A percentile compares a stretch with the other conserved stretches of the same genome.
phyloP scores from a whole-genome alignment of 345 rosid genomes.

The Mercurialis annua region DNA sequence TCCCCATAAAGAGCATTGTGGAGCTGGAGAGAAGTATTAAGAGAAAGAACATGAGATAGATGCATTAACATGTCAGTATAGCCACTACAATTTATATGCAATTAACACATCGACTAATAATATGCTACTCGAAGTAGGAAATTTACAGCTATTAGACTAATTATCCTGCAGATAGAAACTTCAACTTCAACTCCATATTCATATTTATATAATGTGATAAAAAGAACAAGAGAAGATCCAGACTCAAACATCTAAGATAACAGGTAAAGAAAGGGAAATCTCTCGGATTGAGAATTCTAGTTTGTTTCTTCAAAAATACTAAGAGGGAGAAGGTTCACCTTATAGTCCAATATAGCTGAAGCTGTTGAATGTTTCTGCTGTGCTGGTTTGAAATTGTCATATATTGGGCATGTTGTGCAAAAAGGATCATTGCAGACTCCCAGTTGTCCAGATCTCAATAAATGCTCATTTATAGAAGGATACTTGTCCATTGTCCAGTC shows the following conservation, averaged over 20 bases:
- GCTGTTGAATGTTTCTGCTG: slow-evolving; percentile 35
- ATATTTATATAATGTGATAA: neutral
- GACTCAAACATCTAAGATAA: neutral
- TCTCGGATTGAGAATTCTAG: neutral
- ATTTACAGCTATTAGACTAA: neutral
- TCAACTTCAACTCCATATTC: neutral
- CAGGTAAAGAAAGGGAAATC: neutral
- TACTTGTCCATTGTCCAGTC: slow-evolving; percentile 36
- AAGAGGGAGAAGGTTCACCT: slow-evolving; percentile 24
- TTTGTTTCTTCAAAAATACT: neutral
- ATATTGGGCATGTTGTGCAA: slow-evolving; percentile 83
- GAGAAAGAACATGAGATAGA: neutral
- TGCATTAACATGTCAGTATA: slow-evolving; percentile 7
- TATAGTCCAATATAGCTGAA: slow-evolving; percentile 52
- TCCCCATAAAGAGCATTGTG: slow-evolving; percentile 68
- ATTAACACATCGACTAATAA: neutral
- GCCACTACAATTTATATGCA: neutral
- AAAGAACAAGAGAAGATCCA: slow-evolving; percentile 2
- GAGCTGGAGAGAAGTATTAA: slow-evolving; percentile 38
- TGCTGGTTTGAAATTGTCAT: slow-evolving; percentile 42
- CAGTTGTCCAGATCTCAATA: slow-evolving; percentile 73
- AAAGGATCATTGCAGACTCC: slow-evolving; percentile 92
- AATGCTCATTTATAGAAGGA: slow-evolving; percentile 57
- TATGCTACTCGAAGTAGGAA: neutral
- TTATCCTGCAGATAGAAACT: slow-evolving; percentile 2